Evolutionary conservation across 1,284 basidiomycete genomes (phyloP).

Genomic region (Ustilago loliicola): DNA sequence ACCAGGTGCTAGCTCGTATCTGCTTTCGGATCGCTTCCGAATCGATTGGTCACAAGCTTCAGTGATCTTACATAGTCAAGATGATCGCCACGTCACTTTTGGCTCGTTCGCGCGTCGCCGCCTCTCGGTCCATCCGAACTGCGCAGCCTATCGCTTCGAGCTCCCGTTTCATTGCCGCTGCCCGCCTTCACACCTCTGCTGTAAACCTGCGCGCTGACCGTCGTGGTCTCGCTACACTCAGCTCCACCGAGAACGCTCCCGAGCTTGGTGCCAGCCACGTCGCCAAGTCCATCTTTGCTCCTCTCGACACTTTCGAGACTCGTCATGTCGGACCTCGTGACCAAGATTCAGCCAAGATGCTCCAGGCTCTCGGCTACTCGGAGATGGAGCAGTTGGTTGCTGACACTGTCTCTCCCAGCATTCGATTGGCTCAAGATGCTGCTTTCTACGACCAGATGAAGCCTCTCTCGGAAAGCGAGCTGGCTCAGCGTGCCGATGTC

Average conservation of each 20-base stretch:
- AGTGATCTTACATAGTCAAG: neutral
- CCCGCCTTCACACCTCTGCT: conserved; percentile 10
- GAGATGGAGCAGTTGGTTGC: conserved; percentile 63
- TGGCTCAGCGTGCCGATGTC: conserved; percentile 81
- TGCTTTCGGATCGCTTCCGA: conserved; percentile 3
- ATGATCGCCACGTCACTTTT: conserved; percentile 45
- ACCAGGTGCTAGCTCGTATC: neutral
- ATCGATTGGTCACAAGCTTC: neutral
- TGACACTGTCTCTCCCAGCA: conserved; percentile 63
- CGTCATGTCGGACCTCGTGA: conserved; percentile 67
- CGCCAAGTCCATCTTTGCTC: conserved; percentile 62
- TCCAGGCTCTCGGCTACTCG: conserved; percentile 62
- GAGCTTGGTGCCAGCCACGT: conserved; percentile 54
- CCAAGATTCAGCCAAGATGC: conserved; percentile 60
- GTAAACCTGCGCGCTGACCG: conserved; percentile 2
- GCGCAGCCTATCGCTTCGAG: conserved; percentile 22
- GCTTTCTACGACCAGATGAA: conserved; percentile 76
- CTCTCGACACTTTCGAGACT: conserved; percentile 64
- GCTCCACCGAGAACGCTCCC: conserved; percentile 55
- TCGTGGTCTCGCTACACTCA: conserved; percentile 46
- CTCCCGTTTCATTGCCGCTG: conserved; percentile 22
- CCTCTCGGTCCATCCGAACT: conserved; percentile 32
- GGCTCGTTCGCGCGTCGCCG: conserved; percentile 40
- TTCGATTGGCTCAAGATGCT: conserved; percentile 74
- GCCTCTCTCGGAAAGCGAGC: conserved; percentile 86